These are phyloP conservation scores for Fraxinus quadrangulata DNA, from an alignment of 257 asterid species.

Conservation along the genomic window DNA sequence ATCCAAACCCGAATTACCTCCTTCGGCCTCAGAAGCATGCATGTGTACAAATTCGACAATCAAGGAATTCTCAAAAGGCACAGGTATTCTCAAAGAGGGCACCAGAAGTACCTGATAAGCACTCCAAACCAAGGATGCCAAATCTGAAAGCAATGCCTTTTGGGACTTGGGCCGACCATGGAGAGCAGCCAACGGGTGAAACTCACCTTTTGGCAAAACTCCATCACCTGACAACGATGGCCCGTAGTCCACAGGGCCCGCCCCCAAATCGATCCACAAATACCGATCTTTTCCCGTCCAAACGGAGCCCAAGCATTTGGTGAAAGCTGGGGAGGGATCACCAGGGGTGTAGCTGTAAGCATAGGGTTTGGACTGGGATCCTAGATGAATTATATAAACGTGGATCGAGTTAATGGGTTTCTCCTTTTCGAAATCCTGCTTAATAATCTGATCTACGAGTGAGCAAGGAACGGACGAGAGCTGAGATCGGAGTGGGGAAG, in stretches of 20 bases:
- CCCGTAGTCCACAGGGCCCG: slow-evolving; percentile 97
- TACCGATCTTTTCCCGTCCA: slow-evolving; percentile 92
- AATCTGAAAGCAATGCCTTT: slow-evolving; percentile 74
- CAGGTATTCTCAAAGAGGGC: slow-evolving; percentile 86
- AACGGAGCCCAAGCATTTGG: slow-evolving; percentile 81
- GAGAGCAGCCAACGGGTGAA: slow-evolving; percentile 80
- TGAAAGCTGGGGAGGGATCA: slow-evolving; percentile 72
- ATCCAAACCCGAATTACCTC: slow-evolving; percentile 57
- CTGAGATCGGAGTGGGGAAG: slow-evolving; percentile 60
- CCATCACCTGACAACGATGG: slow-evolving; percentile 94
- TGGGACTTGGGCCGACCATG: slow-evolving; percentile 89
- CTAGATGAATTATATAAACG: slow-evolving; percentile 70
- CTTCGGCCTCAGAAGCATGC: slow-evolving; percentile 34
- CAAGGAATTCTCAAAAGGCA: slow-evolving; percentile 67
- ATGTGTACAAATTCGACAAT: slow-evolving; percentile 74
- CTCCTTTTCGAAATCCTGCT: slow-evolving; percentile 60
- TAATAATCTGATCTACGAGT: slow-evolving; percentile 53
- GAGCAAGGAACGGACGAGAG: slow-evolving; percentile 62
- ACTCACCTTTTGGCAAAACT: slow-evolving; percentile 87
- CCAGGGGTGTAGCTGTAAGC: slow-evolving; percentile 78
- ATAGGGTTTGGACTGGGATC: slow-evolving; percentile 54
- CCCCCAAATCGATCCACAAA: slow-evolving; percentile 90
- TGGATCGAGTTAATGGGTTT: slow-evolving; percentile 58
- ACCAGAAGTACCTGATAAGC: slow-evolving; percentile 93
- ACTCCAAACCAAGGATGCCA: slow-evolving; percentile 87